Percentiles rank a stretch among this genome's conserved stretches.
Evolutionary conservation across 2,329 filamentous ascomycete genomes (phyloP).

Genomic region (Exophiala dermatitidis): DNA sequence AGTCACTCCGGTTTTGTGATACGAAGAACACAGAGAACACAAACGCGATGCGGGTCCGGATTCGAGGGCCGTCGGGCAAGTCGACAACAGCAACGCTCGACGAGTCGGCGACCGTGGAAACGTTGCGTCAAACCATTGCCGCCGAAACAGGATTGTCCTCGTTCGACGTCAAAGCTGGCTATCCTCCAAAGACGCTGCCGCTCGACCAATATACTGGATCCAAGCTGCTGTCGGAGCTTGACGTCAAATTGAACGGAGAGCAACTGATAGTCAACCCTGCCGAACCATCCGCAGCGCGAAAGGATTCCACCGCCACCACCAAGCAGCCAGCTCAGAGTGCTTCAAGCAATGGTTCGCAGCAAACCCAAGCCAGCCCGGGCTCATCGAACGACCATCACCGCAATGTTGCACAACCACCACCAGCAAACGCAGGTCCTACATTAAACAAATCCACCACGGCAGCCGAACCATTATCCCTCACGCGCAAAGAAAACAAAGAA

Average conservation of each 20-base stretch:
- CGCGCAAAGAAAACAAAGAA: constrained; percentile 38
- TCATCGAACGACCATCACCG: constrained; percentile 8
- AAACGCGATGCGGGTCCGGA: constrained; percentile 61
- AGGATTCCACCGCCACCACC: neutral
- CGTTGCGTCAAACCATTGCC: constrained; percentile 39
- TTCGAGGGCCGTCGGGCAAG: constrained; percentile 66
- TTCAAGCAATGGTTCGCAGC: neutral
- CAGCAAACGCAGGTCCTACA: neutral
- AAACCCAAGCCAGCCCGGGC: constrained; percentile 1
- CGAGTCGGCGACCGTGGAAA: constrained; percentile 52
- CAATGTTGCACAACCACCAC: constrained; percentile 2
- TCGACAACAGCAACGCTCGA: constrained; percentile 59
- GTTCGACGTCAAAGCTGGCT: constrained; percentile 78
- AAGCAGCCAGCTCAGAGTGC: neutral
- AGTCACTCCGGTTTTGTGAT: neutral
- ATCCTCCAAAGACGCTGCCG: constrained; percentile 65
- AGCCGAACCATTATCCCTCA: constrained; percentile 31
- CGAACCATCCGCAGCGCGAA: constrained; percentile 31
- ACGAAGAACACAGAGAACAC: neutral
- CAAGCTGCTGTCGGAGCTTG: constrained; percentile 49
- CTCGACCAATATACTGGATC: constrained; percentile 47
- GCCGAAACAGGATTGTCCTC: constrained; percentile 56
- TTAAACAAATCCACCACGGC: constrained; percentile 11
- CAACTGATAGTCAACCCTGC: constrained; percentile 57
- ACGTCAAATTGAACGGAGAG: constrained; percentile 58